Evolutionary conservation across 2,329 filamentous ascomycete species (phyloP).

Genomic region (Lasiodiplodia gonubiensis): DNA sequence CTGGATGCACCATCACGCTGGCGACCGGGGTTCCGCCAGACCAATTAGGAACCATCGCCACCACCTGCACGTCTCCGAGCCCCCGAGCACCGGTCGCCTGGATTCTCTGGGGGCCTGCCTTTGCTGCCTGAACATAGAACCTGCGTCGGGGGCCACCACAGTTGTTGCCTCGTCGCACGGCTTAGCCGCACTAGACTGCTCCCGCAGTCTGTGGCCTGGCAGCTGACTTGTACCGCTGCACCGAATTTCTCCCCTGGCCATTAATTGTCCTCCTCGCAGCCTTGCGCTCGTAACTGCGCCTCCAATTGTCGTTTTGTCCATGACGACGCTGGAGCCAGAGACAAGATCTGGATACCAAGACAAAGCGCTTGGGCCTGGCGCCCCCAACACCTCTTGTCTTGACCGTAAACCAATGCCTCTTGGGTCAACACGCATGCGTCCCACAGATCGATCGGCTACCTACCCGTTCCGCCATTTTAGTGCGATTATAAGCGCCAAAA

Average conservation of each 20-base stretch:
- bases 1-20: background rate
- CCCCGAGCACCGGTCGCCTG: slow-evolving; percentile 8
- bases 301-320: background rate
- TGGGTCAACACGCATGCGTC: slow-evolving; percentile 10
- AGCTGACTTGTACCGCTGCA: background rate
- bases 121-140: slow-evolving; percentile 9
- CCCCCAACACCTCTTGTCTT: slow-evolving; percentile 13
- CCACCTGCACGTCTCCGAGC: slow-evolving; percentile 3
- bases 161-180: background rate
- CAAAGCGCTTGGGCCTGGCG: slow-evolving; percentile 7
- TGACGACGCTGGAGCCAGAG: background rate
- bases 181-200: slow-evolving; percentile 8
- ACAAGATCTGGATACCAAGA: slow-evolving; percentile 16
- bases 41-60: background rate
- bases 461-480: background rate
- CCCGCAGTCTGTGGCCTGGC: background rate
- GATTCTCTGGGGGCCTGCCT: background rate
- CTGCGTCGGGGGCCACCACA: background rate
- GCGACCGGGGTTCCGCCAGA: background rate
- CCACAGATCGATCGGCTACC: slow-evolving; percentile 18
- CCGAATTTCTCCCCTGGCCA: background rate
- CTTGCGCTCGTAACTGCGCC: background rate
- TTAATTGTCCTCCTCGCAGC: background rate
- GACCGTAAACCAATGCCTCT: slow-evolving; percentile 9
- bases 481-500: background rate